Percentiles rank a stretch among this genome's conserved stretches.
Conservation (phyloP, 2,329 filamentous ascomycete genomes). For the Botryotinia narcissicola region DNA sequence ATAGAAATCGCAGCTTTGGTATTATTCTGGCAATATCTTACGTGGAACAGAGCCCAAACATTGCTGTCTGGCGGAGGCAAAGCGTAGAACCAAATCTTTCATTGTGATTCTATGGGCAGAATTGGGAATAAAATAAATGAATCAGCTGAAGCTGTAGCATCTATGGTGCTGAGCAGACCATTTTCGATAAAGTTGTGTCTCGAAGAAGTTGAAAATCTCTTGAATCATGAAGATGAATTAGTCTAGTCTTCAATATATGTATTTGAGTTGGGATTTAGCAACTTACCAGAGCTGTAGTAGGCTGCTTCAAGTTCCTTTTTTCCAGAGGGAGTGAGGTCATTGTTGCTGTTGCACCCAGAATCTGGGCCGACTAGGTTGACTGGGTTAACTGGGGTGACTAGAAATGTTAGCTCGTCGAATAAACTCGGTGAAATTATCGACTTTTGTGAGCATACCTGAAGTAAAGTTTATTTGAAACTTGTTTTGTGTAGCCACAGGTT, state of each 20-base stretch:
- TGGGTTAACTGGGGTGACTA: not conserved
- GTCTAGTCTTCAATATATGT: not conserved
- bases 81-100: not conserved
- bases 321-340: too few species aligned
- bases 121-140: not conserved
- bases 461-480: not conserved
- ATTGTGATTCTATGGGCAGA: not conserved
- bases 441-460: not conserved
- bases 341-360: not conserved
- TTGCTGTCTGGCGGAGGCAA: not conserved
- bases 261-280: not conserved
- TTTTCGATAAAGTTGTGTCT: not conserved
- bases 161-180: not conserved
- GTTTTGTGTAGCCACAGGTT: not conserved
- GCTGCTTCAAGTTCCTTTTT: not conserved
- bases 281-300: not conserved
- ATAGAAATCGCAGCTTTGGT: not conserved
- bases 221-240: not conserved
- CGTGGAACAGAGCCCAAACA: not conserved
- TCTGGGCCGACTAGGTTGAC: not conserved
- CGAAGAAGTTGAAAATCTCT: constrained; percentile 9
- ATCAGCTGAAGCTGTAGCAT: not conserved
- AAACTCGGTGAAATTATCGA: not conserved
- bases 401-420: not conserved
- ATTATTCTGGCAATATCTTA: too few species aligned